Base-by-base conservation (phyloP, 192 early-diverging fungal species). In the Geranomyces michiganensis region DNA sequence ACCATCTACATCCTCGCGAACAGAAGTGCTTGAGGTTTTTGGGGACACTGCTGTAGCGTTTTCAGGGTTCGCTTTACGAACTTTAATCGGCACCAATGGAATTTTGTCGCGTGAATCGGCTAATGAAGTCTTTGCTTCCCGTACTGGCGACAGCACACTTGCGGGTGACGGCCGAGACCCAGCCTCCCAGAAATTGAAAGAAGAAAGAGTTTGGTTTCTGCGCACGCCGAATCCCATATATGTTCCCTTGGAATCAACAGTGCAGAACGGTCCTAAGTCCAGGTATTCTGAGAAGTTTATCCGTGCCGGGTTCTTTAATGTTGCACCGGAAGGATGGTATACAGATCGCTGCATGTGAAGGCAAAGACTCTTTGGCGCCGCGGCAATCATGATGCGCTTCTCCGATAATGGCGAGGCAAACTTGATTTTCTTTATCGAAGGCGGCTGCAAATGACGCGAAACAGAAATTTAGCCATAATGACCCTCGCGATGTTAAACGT, bases 341-440 rank as follows among this genome's bases (percentile, higher is more conserved):
- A 96, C 85, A 7, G 91, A 92, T 27, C 94, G 88, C 51, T 94
- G 92, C 56, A 98, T 84, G 62, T 96, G 94, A 32, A 96, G 82
- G 63, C 88, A 90, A 13, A 98, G 87, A 32, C 90, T 81, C 31
- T 80, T 82, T 4, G 96, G 96, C 1, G 94, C 85, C 30, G 90
- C 89, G 8, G 92, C 96, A 78, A 98, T 87, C 85, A 93, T 89
- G 14, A 89, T 90, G 64, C 94, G 92, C 67, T 93, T 93, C 1
- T 86, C 89, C 7, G 92, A 85, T n/a, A 73, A 21, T 17, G 63
- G 71, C 27, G 55, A 9, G 8, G 62, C 61, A 41, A 62, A 44
- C 47, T 64, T 62, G 43, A 64, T 33, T 13, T 44, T 60, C 43
- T 72, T 72, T 24, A 72, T 32, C 7, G 26, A 33, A 8, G 17